Evolutionary conservation across 768 basidiomycete genomes (phyloP), one percentile per base, ranked within the genome.

Genomic region (Phlebiopsis flavidoalba): DNA sequence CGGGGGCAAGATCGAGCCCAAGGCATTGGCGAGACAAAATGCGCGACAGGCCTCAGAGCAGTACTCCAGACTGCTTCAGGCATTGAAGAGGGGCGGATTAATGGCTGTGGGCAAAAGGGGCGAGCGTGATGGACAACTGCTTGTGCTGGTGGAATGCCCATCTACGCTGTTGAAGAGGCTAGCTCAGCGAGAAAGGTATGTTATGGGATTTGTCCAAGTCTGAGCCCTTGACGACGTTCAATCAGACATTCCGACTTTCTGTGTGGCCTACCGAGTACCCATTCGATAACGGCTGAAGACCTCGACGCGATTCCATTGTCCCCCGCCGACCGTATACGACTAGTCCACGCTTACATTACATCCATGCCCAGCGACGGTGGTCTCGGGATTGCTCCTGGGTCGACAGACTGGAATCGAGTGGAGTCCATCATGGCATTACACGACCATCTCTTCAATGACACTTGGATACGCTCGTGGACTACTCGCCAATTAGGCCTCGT

Each of bases 381-480:
- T 5, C 81, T 96, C 1, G 93, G 91, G 0, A 84, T 98, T 52
- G 83, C 86, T 8, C 87, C 91, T 1, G 84, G 82, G 14, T 78
- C 84, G 22, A 73, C 80, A 14, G 82, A 85, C 56, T 98, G 93
- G 92, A 81, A 86, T 64, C 83, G 90, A 53, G 82, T 97, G 8
- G 86, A 92, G 66, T 85, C 86, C 21, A 82, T 97, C 55, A 85
- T 93, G 77, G 84, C 87, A 1, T 77, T 98, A 8, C 96, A 98
- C 67, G 88, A 98, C 72, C 82, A 84, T 17, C 75, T 82, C 50
- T 91, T 92, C 74, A 93, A 96, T 71, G 81, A 88, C 8, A 66
- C 74, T 0, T 95, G 94, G 94, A 80, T 92, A 57, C 81, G 82
- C 22, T 75, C 82, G 10, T 94, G 94, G 91, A 85, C 86, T 14